Base-by-base conservation (phyloP, 371 early-diverging fungal genomes). In the Apophysomyces variabilis region DNA sequence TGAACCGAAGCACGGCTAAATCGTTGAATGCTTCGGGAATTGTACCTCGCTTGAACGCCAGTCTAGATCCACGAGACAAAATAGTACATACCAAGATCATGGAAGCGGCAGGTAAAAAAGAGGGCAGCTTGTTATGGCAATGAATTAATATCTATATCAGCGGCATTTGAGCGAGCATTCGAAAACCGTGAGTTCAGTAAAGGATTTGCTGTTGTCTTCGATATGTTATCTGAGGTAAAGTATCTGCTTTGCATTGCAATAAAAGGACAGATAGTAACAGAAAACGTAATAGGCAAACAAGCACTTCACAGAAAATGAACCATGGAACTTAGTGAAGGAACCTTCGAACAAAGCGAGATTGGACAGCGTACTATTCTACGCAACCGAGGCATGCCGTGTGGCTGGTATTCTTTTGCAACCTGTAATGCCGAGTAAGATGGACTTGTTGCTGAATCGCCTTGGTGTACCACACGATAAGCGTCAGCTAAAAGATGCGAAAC, bases 401-500 rank as follows among this genome's bases (percentile, higher is more conserved):
- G 84, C 90, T 5, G 90, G 87, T 18, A 79, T 95, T 38, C 67
- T 95, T 43, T 75, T 97, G 61, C 92, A 91, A 66, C 95, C 96
- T 7, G 87, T 96, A 18, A 95, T 97, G 89, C 98, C 98, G 4
- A 76, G 76, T 5, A 95, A 93, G 73, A 83, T 88, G 66, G 66
- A 71, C 1, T 63, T 64, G 38, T 70, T 96, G 43, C 72, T 98
- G 64, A 86, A 89, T 38, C 80, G 80, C 9, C 74, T 93, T 11
- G 85, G 82, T 35, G 77, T 92, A 3, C 60, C 80, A 7, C 54
- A 38, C 5, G 67, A 78, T 9, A 80, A 90, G 38, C 82, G 92
- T 12, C 69, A 64, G 32, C 87, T 90, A 78, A n/a, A 57, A 7
- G 44, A 85, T 39, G 77, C 85, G 7, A 64, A 38, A 54, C 74